Conservation (phyloP, 768 basidiomycete species). For the Boletus rubroflammeus region DNA sequence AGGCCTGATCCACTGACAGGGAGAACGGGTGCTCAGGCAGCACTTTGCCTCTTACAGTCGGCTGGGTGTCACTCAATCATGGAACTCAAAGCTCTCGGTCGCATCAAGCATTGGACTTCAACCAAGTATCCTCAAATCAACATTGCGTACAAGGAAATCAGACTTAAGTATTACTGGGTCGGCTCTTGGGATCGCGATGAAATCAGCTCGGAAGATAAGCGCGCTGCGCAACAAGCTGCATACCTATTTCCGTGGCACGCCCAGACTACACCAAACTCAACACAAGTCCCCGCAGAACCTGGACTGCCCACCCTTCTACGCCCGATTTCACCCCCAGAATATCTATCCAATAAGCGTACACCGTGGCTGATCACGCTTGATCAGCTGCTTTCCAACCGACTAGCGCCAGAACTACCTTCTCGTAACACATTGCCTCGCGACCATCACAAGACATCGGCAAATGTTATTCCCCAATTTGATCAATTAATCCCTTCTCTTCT, state of each 20-base stretch:
- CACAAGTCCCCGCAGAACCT: neutral
- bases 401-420: neutral
- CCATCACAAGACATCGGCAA: neutral
- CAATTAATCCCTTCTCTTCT: neutral
- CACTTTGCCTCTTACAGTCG: conserved; percentile 29
- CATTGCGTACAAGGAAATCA: neutral
- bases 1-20: conserved; percentile 41
- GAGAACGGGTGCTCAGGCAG: conserved; percentile 41
- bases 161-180: neutral
- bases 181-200: neutral
- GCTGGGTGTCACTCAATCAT: conserved; percentile 35
- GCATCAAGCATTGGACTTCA: neutral
- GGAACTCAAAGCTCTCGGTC: conserved; percentile 14
- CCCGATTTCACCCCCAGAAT: too few relatives aligned
- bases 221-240: neutral
- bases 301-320: neutral
- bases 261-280: neutral
- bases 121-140: neutral
- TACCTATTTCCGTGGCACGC: neutral
- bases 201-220: too few relatives aligned
- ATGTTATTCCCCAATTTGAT: neutral
- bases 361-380: neutral
- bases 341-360: too few relatives aligned
- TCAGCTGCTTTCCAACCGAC: neutral
- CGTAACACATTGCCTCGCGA: neutral